phyloP scores from a whole-genome alignment of 1,284 basidiomycete genomes.

The Singerocomus rubriflavus region DNA sequence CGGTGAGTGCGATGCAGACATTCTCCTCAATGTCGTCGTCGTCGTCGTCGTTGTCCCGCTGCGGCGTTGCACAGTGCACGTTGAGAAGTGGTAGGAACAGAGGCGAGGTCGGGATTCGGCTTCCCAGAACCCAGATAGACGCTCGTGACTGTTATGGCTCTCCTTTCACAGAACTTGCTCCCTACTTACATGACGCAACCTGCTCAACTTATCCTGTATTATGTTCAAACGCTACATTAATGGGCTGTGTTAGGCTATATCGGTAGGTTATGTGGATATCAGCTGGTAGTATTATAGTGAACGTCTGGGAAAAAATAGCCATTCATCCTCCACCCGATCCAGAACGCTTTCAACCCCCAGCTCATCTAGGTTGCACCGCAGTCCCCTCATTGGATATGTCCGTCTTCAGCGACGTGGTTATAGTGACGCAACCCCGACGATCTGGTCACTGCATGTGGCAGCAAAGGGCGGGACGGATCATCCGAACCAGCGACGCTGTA shows the following conservation, averaged over 20 bases:
- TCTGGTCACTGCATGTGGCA: conserved; percentile 47
- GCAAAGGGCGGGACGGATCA: conserved; percentile 53
- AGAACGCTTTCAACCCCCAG: background rate
- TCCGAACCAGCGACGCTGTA: conserved; percentile 48
- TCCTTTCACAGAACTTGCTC: background rate
- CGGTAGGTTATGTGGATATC: too few species aligned
- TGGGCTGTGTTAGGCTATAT: background rate
- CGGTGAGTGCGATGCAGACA: conserved; percentile 21
- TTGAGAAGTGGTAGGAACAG: conserved; percentile 2
- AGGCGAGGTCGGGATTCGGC: conserved; percentile 14
- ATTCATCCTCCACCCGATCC: background rate
- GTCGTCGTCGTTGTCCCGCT: conserved; percentile 6
- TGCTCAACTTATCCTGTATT: background rate
- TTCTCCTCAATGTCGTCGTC: conserved; percentile 17
- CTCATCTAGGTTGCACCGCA: background rate
- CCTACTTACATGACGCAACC: background rate
- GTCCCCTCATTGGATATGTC: background rate
- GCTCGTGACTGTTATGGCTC: background rate
- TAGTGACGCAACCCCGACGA: conserved; percentile 47
- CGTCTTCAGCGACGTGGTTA: background rate
- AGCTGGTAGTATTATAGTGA: background rate
- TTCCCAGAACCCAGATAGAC: conserved; percentile 13
- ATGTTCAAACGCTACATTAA: background rate
- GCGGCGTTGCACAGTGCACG: background rate
- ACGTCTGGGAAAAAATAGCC: background rate